Conservation (phyloP, 2,329 filamentous ascomycete genomes). For the Cytospora paraplurivora region DNA sequence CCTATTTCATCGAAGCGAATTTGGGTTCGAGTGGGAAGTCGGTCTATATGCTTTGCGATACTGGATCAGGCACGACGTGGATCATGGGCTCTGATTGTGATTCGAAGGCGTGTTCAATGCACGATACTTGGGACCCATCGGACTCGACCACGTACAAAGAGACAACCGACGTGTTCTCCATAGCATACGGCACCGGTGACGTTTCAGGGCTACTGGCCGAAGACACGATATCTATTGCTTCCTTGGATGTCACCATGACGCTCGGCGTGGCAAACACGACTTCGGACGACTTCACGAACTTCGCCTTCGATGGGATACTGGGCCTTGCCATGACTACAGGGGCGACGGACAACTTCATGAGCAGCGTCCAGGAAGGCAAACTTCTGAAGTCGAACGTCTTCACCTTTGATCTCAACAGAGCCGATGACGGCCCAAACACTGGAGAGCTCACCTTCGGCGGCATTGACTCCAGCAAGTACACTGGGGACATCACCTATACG, state of each 20-base stretch:
- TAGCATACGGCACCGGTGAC: conserved; percentile 76
- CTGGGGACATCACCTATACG: conserved; percentile 69
- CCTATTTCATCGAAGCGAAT: conserved; percentile 62
- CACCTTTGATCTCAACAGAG: conserved; percentile 69
- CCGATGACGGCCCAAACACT: conserved; percentile 64
- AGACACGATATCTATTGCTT: conserved; percentile 69
- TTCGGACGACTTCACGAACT: conserved; percentile 72
- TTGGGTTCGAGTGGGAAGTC: conserved; percentile 58
- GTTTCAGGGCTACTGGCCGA: conserved; percentile 67
- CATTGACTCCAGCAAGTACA: conserved; percentile 66
- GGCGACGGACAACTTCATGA: conserved; percentile 67
- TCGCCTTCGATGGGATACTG: conserved; percentile 86
- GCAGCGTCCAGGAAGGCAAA: conserved; percentile 58
- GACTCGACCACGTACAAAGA: conserved; percentile 66
- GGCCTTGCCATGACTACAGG: conserved; percentile 69
- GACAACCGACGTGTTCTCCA: conserved; percentile 57
- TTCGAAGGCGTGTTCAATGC: conserved; percentile 65
- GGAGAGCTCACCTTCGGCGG: conserved; percentile 79
- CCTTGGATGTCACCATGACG: conserved; percentile 62
- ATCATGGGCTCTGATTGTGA: conserved; percentile 74
- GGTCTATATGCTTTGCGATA: conserved; percentile 66
- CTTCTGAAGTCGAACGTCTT: conserved; percentile 66
- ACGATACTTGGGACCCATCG: conserved; percentile 67
- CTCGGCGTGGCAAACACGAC: conserved; percentile 75
- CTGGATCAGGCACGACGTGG: conserved; percentile 76